Percentiles rank a stretch among this genome's conserved stretches.
Conservation (phyloP, 2,329 filamentous ascomycete genomes). For the Cladorrhinum sp. region DNA sequence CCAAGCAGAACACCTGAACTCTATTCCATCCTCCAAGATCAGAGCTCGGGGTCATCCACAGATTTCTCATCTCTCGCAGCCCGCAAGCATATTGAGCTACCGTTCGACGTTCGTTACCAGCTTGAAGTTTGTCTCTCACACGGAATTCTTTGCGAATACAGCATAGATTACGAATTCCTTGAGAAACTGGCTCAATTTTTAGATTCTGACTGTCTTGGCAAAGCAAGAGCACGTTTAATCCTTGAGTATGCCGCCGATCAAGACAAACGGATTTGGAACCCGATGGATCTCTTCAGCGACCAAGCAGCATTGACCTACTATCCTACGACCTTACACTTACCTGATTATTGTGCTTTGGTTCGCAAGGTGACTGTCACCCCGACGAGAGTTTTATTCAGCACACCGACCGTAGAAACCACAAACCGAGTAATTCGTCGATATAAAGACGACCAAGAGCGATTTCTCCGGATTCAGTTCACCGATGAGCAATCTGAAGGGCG, state of each 20-base stretch:
- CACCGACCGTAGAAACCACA: conserved; percentile 77
- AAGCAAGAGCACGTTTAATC: conserved; percentile 57
- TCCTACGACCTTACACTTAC: conserved; percentile 49
- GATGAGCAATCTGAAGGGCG: conserved; percentile 68
- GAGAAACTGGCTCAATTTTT: conserved; percentile 51
- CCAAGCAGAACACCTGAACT: conserved; percentile 35
- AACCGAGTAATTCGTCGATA: conserved; percentile 82
- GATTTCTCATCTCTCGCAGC: conserved; percentile 33
- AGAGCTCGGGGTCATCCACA: background rate
- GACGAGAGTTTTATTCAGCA: conserved; percentile 73
- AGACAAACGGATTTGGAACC: conserved; percentile 60
- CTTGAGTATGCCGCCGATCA: conserved; percentile 72
- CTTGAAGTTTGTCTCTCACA: conserved; percentile 90
- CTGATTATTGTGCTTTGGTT: conserved; percentile 70
- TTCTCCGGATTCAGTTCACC: conserved; percentile 84
- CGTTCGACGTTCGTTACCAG: conserved; percentile 79
- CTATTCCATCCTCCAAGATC: conserved; percentile 41
- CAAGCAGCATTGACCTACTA: conserved; percentile 47
- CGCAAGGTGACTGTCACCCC: conserved; percentile 80
- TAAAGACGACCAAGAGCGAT: conserved; percentile 66
- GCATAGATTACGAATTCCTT: conserved; percentile 66
- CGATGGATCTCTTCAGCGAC: conserved; percentile 67
- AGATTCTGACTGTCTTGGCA: conserved; percentile 34
- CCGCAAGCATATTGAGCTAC: conserved; percentile 45
- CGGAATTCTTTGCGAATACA: conserved; percentile 72